A percentile compares a stretch with the other conserved stretches of the same genome.
Evolutionary conservation across 371 early-diverging fungal genomes (phyloP).

Genomic region (Conidiobolus incongruus): DNA sequence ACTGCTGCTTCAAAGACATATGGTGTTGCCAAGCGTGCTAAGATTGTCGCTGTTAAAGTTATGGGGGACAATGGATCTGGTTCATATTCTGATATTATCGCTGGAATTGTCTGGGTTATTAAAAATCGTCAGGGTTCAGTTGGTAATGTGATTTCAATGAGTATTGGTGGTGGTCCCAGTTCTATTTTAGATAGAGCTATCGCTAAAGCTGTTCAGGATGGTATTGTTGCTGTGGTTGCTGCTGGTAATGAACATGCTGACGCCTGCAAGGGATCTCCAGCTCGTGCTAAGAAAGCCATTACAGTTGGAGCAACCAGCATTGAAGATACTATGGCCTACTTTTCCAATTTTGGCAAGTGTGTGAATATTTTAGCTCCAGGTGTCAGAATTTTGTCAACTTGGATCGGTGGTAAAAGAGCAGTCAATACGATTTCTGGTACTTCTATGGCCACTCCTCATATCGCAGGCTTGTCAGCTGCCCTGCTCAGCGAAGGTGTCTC

Average conservation of each 20-base stretch:
- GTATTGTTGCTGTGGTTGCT: conserved; percentile 12
- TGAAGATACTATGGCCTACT: conserved; percentile 58
- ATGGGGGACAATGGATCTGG: conserved; percentile 39
- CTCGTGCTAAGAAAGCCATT: conserved; percentile 24
- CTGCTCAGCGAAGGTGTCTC: background rate
- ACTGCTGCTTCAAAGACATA: conserved; percentile 40
- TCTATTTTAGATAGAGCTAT: conserved; percentile 44
- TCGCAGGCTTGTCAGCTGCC: conserved; percentile 42
- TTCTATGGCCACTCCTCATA: conserved; percentile 60
- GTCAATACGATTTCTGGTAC: conserved; percentile 16
- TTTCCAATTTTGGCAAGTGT: conserved; percentile 78
- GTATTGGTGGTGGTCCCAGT: conserved; percentile 45
- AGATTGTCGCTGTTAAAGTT: conserved; percentile 65
- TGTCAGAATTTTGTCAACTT: conserved; percentile 42
- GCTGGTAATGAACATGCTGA: background rate
- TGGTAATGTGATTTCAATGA: conserved; percentile 48
- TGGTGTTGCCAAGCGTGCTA: conserved; percentile 77
- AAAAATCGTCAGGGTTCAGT: conserved; percentile 12
- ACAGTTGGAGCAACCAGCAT: conserved; percentile 67
- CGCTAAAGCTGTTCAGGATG: conserved; percentile 14
- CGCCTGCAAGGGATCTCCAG: background rate
- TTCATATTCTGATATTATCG: conserved; percentile 33
- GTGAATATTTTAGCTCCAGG: conserved; percentile 92
- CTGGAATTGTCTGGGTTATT: conserved; percentile 44
- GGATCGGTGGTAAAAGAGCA: too few species aligned